Percentiles rank a stretch among this genome's conserved stretches.
phyloP scores from a whole-genome alignment of 2,329 filamentous ascomycete genomes.

The Penicillium sp. region DNA sequence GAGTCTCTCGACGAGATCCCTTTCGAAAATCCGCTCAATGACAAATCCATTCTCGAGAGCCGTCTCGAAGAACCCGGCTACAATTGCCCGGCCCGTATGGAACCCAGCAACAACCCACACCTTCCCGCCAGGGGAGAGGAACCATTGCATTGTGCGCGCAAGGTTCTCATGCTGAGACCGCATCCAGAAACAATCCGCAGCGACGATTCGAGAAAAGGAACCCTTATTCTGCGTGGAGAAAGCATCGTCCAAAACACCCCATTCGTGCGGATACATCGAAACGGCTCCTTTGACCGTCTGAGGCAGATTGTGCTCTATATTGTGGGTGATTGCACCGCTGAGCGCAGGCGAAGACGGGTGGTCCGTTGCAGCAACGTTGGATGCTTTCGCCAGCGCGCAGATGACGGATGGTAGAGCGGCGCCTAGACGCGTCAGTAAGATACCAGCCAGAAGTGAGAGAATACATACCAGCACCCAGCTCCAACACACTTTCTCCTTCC shows the following conservation, averaged over 20 bases:
- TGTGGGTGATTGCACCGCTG: conserved; percentile 47
- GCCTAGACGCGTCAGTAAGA: conserved; percentile 25
- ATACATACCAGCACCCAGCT: conserved; percentile 62
- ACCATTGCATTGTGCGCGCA: conserved; percentile 57
- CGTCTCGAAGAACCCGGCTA: conserved; percentile 59
- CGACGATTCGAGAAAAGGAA: conserved; percentile 56
- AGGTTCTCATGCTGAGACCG: conserved; percentile 58
- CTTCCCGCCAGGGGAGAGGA: conserved; percentile 46
- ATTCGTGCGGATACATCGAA: conserved; percentile 55
- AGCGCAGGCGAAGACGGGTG: conserved; percentile 47
- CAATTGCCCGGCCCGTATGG: conserved; percentile 59
- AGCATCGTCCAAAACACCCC: conserved; percentile 49
- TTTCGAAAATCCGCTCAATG: conserved; percentile 57
- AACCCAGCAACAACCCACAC: conserved; percentile 61
- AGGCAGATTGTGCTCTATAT: conserved; percentile 51
- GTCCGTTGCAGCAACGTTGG: conserved; percentile 53
- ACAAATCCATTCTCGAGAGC: conserved; percentile 47
- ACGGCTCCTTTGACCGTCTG: conserved; percentile 19
- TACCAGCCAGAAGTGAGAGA: neutral
- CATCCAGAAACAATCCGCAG: conserved; percentile 66
- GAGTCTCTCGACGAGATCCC: conserved; percentile 49
- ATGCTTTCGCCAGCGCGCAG: conserved; percentile 38
- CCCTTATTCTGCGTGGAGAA: conserved; percentile 44
- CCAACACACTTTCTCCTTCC: conserved; percentile 54
- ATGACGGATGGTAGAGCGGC: conserved; percentile 46